Percentiles rank a stretch among this genome's conserved stretches.
Evolutionary conservation across 441 rosid genomes (phyloP).

Genomic region (Macaranga tanarius): DNA sequence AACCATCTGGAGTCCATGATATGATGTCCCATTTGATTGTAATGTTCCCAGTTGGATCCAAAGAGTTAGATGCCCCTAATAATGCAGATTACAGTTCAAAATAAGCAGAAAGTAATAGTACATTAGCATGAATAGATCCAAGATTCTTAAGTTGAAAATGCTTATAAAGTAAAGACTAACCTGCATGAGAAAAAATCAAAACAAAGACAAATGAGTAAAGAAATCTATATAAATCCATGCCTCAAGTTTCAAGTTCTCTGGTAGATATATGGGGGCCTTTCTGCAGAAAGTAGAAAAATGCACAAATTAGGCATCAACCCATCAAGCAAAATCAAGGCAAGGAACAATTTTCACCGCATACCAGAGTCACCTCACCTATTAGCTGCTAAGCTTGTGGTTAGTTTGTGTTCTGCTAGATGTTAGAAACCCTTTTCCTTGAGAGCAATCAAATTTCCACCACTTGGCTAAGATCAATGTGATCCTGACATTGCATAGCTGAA

Average conservation of each 20-base stretch:
- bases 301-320: background rate
- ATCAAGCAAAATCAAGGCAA: constrained; percentile 1
- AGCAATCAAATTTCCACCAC: background rate
- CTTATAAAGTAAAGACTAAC: constrained; percentile 14
- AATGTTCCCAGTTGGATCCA: constrained; percentile 74
- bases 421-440: background rate
- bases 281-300: background rate
- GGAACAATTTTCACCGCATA: background rate
- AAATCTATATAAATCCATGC: constrained; percentile 23
- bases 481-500: background rate
- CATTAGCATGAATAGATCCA: background rate
- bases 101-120: background rate
- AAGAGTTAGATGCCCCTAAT: constrained; percentile 53
- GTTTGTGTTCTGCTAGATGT: background rate
- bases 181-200: constrained; percentile 34
- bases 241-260: background rate
- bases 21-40: constrained; percentile 75
- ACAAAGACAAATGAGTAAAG: constrained; percentile 16
- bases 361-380: too few relatives aligned
- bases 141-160: background rate
- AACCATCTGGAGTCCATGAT: constrained; percentile 76
- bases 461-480: background rate
- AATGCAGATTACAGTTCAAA: background rate
- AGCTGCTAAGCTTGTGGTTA: background rate
- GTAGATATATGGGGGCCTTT: background rate